Conservation (phyloP, 129 eudicot genomes). For the Escallonia rubra region DNA sequence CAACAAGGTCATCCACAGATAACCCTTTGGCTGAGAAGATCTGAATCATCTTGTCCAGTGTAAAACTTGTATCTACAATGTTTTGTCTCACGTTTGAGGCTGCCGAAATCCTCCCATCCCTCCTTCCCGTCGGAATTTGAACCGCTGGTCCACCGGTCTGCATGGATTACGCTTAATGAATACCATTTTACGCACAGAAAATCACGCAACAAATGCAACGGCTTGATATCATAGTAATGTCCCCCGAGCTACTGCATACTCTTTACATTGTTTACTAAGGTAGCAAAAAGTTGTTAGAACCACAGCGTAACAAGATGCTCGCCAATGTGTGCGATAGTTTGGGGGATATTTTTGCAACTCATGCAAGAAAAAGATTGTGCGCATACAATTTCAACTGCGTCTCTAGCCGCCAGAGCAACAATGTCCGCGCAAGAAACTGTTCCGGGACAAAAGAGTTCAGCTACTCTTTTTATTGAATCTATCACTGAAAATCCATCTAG, state of each 20-base stretch:
- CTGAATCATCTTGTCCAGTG: constrained; percentile 41
- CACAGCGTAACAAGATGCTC: not conserved
- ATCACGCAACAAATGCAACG: too few relatives aligned
- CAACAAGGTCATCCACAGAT: constrained; percentile 43
- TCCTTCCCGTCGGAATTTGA: constrained; percentile 48
- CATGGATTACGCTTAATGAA: too few relatives aligned
- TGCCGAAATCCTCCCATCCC: constrained; percentile 39
- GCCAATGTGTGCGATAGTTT: not conserved
- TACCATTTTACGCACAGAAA: not conserved
- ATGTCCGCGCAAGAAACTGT: constrained; percentile 55
- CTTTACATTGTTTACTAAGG: not conserved
- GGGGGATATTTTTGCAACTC: not conserved
- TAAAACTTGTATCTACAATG: constrained; percentile 47
- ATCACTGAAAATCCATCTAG: constrained; percentile 46
- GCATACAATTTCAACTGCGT: constrained; percentile 47
- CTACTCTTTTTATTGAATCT: constrained; percentile 34
- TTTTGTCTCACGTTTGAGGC: constrained; percentile 52
- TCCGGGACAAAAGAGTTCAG: constrained; percentile 41
- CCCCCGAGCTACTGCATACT: not conserved
- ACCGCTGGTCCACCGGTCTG: constrained; percentile 53
- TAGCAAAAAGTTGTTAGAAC: not conserved
- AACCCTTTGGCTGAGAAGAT: too few relatives aligned
- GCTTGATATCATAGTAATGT: too few relatives aligned
- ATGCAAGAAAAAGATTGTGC: too few relatives aligned
- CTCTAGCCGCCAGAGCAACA: constrained; percentile 51